Conservation (phyloP, 2,329 filamentous ascomycete genomes). For the Alternaria arbusti region DNA sequence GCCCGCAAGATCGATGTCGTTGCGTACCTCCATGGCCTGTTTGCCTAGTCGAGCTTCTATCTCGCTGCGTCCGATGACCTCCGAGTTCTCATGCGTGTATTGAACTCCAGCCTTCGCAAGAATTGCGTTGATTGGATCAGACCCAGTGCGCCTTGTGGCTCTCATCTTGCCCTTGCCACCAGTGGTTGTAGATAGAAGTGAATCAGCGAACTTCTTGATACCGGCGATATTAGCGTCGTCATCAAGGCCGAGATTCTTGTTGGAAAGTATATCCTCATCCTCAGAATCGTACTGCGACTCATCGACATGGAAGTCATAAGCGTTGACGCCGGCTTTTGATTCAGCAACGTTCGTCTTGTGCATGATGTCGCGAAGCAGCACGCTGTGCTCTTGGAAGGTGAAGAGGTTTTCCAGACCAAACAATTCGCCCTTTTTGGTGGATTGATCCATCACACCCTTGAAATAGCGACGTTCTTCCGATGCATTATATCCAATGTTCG, state of each 20-base stretch:
- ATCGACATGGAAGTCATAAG: constrained; percentile 72
- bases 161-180: constrained; percentile 45
- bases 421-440: constrained; percentile 85
- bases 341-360: constrained; percentile 99
- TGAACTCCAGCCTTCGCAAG: constrained; percentile 86
- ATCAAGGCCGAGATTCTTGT: constrained; percentile 35
- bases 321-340: constrained; percentile 80
- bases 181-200: constrained; percentile 32
- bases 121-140: constrained; percentile 86
- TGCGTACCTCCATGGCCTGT: constrained; percentile 69
- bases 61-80: constrained; percentile 90
- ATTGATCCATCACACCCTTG: constrained; percentile 86
- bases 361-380: constrained; percentile 91
- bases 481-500: constrained; percentile 95
- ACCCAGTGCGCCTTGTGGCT: constrained; percentile 53
- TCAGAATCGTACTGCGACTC: constrained; percentile 37
- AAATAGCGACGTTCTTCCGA: constrained; percentile 94
- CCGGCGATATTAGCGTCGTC: constrained; percentile 59
- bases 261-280: constrained; percentile 35
- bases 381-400: constrained; percentile 76
- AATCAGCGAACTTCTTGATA: constrained; percentile 59
- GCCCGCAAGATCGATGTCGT: constrained; percentile 58
- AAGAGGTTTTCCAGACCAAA: constrained; percentile 91
- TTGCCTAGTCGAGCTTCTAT: constrained; percentile 86
- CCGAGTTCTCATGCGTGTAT: constrained; percentile 95